phyloP scores from a whole-genome alignment of 805 yeast species.

The Zygosaccharomyces rouxii region DNA sequence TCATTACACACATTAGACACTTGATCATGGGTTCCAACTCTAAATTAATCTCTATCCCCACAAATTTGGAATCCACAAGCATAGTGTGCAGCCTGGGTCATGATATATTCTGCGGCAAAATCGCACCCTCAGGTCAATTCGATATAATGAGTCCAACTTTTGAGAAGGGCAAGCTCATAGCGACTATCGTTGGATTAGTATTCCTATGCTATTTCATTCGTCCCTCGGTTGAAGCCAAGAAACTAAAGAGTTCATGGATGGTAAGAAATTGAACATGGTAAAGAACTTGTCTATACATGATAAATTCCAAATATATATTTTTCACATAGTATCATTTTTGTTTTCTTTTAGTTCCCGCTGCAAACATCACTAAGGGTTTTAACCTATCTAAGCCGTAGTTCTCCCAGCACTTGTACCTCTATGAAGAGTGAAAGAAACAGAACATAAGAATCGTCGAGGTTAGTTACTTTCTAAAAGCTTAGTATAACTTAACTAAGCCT shows the following conservation, averaged over 20 bases:
- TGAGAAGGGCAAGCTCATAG: slow-evolving; percentile 56
- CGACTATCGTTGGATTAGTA: slow-evolving; percentile 53
- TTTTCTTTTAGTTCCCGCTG: not conserved
- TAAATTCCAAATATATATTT: not conserved
- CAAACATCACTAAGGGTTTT: not conserved
- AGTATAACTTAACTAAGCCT: not conserved
- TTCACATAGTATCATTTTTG: not conserved
- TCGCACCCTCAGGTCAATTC: slow-evolving; percentile 78
- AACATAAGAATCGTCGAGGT: not conserved
- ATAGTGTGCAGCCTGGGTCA: slow-evolving; percentile 60
- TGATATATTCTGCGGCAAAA: slow-evolving; percentile 73
- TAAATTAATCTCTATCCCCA: slow-evolving; percentile 45
- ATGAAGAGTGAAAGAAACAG: not conserved
- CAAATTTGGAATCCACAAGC: slow-evolving; percentile 78
- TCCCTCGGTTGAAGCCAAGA: slow-evolving; percentile 55
- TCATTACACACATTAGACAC: slow-evolving; percentile 50
- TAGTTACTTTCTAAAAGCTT: not conserved
- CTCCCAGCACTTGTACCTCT: not conserved
- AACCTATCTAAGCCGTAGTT: not conserved
- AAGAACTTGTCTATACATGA: not conserved
- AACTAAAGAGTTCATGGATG: slow-evolving; percentile 52
- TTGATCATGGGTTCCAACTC: slow-evolving; percentile 34
- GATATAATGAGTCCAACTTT: slow-evolving; percentile 69
- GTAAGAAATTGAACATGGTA: slow-evolving; percentile 15
- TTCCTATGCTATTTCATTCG: slow-evolving; percentile 45